Evolutionary conservation across 495 filamentous ascomycete genomes (phyloP).

Genomic region (Tricharina praecox): DNA sequence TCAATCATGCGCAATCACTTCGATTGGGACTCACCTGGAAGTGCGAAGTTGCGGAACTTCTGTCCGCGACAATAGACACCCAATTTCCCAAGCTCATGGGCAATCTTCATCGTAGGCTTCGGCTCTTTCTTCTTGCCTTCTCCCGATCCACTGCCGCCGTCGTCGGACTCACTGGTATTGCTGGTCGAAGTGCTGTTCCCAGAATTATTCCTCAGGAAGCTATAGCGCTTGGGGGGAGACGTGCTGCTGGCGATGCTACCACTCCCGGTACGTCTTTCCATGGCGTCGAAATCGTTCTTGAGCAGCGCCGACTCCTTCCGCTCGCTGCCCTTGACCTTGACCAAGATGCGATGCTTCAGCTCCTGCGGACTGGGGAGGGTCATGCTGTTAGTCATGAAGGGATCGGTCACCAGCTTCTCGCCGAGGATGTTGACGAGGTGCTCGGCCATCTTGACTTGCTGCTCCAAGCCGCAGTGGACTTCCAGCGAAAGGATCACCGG

Average conservation of each 20-base stretch:
- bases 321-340: constrained; percentile 63
- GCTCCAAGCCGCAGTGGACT: constrained; percentile 71
- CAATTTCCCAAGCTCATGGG: constrained; percentile 62
- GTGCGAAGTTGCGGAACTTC: constrained; percentile 41
- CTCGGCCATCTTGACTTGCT: constrained; percentile 76
- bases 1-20: no score
- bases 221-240: neutral
- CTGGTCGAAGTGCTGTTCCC: constrained; percentile 34
- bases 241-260: neutral
- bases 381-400: constrained; percentile 45
- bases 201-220: neutral
- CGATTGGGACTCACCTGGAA: constrained; percentile 27
- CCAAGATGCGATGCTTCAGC: constrained; percentile 61
- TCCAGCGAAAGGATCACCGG: constrained; percentile 89
- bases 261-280: constrained; percentile 3
- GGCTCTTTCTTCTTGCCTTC: constrained; percentile 50
- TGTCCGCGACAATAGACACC: constrained; percentile 80
- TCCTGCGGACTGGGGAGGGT: constrained; percentile 72
- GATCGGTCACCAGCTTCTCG: constrained; percentile 56
- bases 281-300: constrained; percentile 16
- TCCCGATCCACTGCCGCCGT: constrained; percentile 32
- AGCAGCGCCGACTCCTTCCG: constrained; percentile 15
- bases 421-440: constrained; percentile 75
- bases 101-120: constrained; percentile 86
- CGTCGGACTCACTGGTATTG: constrained; percentile 41